Percentiles rank a stretch among this genome's conserved stretches.
phyloP scores from a whole-genome alignment of 805 yeast species.

The Torulaspora delbrueckii region DNA sequence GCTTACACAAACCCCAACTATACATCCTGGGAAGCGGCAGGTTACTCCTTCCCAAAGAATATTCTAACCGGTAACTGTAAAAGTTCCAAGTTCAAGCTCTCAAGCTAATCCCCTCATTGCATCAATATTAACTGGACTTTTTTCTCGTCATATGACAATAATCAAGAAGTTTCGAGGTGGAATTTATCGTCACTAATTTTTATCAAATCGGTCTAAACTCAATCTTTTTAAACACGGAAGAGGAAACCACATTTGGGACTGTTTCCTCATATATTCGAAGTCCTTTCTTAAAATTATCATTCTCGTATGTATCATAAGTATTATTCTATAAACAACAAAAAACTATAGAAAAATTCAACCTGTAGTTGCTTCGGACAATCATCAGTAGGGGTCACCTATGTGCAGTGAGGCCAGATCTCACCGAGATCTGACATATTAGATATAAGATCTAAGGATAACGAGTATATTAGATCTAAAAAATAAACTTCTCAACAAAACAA shows the following conservation, averaged over 20 bases:
- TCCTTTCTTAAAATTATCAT: neutral
- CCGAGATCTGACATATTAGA: no score
- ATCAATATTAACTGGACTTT: neutral
- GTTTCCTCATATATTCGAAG: neutral
- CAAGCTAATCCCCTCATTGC: constrained; percentile 3
- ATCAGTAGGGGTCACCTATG: neutral
- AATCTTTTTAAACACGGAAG: neutral
- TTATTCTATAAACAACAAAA: neutral
- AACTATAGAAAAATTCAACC: neutral
- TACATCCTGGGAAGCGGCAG: constrained; percentile 73
- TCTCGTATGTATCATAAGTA: constrained; percentile 1
- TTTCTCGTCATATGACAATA: neutral
- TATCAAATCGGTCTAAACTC: neutral
- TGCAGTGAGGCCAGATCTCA: neutral
- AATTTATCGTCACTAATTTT: neutral
- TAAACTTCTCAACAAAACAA: neutral
- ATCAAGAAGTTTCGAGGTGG: neutral
- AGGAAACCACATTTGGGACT: neutral
- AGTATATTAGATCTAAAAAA: neutral
- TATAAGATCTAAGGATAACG: no score
- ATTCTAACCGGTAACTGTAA: constrained; percentile 48
- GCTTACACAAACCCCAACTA: constrained; percentile 67
- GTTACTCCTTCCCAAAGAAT: constrained; percentile 66
- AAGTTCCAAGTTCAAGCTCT: constrained; percentile 28
- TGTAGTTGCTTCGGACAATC: neutral